Base-by-base conservation (phyloP, 2,329 filamentous ascomycete genomes). In the Diaporthe sp. region DNA sequence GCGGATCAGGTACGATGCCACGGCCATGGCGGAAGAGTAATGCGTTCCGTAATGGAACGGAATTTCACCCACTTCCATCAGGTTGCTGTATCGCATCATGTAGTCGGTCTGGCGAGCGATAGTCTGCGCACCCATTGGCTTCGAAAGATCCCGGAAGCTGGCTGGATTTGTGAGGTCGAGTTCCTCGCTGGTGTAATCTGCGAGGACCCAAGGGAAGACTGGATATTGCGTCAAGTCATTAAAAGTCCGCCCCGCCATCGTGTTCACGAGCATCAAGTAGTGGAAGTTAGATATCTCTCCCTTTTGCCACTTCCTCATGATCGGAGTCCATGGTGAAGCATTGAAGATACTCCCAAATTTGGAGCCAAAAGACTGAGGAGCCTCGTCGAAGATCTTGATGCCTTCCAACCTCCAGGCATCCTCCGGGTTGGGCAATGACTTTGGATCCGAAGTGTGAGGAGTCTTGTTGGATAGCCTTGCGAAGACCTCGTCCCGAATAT, bases 221-320 rank as follows among this genome's bases (percentile, higher is more conserved):
- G 97, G 97, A 80, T 99, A 99, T 81, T 99, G 97, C 0, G 97
- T 99, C 25, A 99, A 88, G 81, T 99, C 97, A 81, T 99, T 99
- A 86, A 99, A 99, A 0, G 97, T 98, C 71, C 97, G 90, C 3
- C 97, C 97, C 39, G 97, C 97, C 90, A 99, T 95, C 0, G 97
- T 98, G 81, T 99, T 99, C 81, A 99, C 92, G 76, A 98, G 92
- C 96, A 99, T 99, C 49, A 99, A 90, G 81, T 99, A 99, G 83
- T 98, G 95, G 80, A 99, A 99, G 83, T 99, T 99, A 19, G 96
- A 98, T 68, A 98, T 95, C 81, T 99, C 97, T 17, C 97, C 97
- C 82, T 93, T 94, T 75, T 97, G 90, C 97, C 97, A 99, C 82
- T 93, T 93, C 78, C 94, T 93, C 80, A 97, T 98, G 12, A 95